These are phyloP conservation scores for Pyrrhoderma noxium DNA, from an alignment of 1,284 basidiomycete species.

Conservation along the genomic window DNA sequence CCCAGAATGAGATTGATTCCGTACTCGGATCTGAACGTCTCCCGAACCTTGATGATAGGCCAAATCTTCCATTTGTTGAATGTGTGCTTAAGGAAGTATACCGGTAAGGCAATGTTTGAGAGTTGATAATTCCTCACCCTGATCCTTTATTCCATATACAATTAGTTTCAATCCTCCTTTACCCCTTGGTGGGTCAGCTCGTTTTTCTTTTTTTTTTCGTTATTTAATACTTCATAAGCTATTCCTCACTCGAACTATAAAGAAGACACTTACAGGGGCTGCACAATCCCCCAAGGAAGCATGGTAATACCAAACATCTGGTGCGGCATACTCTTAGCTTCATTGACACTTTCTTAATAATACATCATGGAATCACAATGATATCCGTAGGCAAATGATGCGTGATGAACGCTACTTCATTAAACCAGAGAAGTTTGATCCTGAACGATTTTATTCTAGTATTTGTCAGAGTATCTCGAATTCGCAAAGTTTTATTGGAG, in stretches of 20 bases:
- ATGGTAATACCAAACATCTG: slow-evolving; percentile 16
- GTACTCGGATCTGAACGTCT: slow-evolving; percentile 23
- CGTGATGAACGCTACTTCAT: slow-evolving; percentile 19
- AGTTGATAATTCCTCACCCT: too few relatives aligned
- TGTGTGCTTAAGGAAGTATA: slow-evolving; percentile 27
- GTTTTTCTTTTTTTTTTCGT: background rate
- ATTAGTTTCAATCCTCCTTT: slow-evolving; percentile 12
- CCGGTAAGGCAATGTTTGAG: slow-evolving; percentile 20
- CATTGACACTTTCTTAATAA: background rate
- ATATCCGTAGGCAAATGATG: slow-evolving; percentile 22
- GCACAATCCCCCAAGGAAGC: slow-evolving; percentile 6
- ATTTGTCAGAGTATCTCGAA: background rate
- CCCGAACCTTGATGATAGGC: slow-evolving; percentile 24
- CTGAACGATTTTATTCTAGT: slow-evolving; percentile 16
- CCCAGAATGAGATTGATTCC: slow-evolving; percentile 26
- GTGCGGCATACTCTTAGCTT: background rate
- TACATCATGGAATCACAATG: background rate
- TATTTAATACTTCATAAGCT: background rate
- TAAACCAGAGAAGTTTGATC: slow-evolving; percentile 18
- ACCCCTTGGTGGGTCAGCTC: slow-evolving; percentile 6
- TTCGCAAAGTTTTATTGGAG: background rate
- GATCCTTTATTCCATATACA: too few relatives aligned
- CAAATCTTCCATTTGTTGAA: slow-evolving; percentile 24
- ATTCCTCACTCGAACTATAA: slow-evolving; percentile 7
- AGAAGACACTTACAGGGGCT: slow-evolving; percentile 10